Evolutionary conservation across 768 basidiomycete species (phyloP).

Genomic region (Amanita muscaria): DNA sequence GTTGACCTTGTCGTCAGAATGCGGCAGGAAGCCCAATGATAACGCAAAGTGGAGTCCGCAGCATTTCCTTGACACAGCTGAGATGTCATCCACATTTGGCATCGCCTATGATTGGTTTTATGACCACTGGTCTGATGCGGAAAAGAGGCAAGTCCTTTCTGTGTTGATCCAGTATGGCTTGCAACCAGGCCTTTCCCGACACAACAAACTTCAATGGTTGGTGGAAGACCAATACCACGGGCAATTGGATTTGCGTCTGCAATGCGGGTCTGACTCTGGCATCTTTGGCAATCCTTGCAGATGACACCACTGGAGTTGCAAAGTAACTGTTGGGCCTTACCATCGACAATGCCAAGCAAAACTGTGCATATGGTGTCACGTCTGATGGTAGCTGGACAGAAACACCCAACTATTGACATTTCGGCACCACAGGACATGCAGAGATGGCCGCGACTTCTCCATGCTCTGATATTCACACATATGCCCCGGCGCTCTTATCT

Average conservation of each 20-base stretch:
- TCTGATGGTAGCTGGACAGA: constrained; percentile 89
- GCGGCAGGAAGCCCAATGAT: constrained; percentile 57
- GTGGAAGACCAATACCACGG: constrained; percentile 68
- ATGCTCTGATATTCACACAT: too few relatives aligned
- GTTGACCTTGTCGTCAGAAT: constrained; percentile 35
- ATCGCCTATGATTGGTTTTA: constrained; percentile 97
- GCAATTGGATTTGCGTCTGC: constrained; percentile 99
- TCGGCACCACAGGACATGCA: constrained; percentile 84
- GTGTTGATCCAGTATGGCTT: constrained; percentile 79
- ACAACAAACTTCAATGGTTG: constrained; percentile 43
- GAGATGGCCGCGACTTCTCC: too few relatives aligned
- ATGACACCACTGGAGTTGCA: constrained; percentile 71
- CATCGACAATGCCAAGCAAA: constrained; percentile 62
- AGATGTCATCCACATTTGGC: constrained; percentile 80
- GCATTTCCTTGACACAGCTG: constrained; percentile 93
- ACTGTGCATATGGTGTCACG: constrained; percentile 58
- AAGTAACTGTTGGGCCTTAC: constrained; percentile 56
- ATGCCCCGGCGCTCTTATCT: too few relatives aligned
- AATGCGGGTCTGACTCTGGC: constrained; percentile 86
- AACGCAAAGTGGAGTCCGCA: constrained; percentile 72
- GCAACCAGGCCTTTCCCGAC: constrained; percentile 42
- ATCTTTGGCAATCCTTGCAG: constrained; percentile 82
- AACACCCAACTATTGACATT: constrained; percentile 93
- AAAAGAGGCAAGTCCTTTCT: constrained; percentile 57
- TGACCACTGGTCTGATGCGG: constrained; percentile 67